phyloP scores from a whole-genome alignment of 495 filamentous ascomycete species.

The Hypoxylon perforatum region DNA sequence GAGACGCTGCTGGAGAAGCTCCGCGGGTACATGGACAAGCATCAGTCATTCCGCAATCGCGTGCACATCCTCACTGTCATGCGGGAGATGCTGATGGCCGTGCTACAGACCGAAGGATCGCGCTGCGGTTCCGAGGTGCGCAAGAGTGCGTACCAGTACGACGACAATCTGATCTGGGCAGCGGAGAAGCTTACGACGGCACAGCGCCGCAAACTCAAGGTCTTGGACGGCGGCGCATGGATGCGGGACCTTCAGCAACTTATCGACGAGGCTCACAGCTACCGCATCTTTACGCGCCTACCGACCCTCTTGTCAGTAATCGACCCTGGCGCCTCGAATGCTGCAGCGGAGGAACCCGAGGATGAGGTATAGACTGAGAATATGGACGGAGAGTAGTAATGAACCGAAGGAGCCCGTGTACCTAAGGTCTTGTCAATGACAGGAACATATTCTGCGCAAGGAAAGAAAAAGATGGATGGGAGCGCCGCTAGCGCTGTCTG shows the following conservation, averaged over 20 bases:
- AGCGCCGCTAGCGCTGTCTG: no score
- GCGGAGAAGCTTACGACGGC: not conserved
- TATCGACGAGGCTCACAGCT: not conserved
- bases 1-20: not conserved
- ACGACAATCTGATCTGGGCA: not conserved
- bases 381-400: no score
- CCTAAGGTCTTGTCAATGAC: no score
- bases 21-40: slow-evolving; percentile 2
- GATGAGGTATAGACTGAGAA: no score
- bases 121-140: slow-evolving; percentile 1
- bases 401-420: no score
- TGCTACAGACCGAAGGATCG: not conserved
- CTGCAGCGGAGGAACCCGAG: no score
- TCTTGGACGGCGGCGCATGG: slow-evolving; percentile 1
- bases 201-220: not conserved
- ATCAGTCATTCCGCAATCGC: slow-evolving; percentile 9
- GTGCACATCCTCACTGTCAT: slow-evolving; percentile 17
- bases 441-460: no score
- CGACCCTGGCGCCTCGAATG: not conserved
- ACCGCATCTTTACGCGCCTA: not conserved
- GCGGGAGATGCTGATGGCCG: slow-evolving; percentile 8
- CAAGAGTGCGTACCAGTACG: slow-evolving; percentile 4
- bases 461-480: no score
- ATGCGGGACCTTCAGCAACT: slow-evolving; percentile 5
- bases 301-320: not conserved